These are phyloP conservation scores for Ziziphus jujuba DNA, from an alignment of 306 rosid genomes.

Conservation along the genomic window DNA sequence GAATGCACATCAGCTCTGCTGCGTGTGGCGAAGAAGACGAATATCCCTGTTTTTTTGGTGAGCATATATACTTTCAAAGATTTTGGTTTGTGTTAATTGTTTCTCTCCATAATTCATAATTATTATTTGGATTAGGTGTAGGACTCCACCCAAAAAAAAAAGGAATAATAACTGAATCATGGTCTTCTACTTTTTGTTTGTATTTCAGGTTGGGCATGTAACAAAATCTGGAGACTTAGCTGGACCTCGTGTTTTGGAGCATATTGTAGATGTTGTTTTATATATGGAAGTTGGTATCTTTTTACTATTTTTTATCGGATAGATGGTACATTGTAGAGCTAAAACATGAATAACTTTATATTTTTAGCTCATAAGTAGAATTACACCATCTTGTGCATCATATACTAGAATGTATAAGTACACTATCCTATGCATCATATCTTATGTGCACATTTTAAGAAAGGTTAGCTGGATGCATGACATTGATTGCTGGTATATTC, in stretches of 20 bases:
- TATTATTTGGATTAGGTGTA: no score
- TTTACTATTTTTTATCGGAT: conserved; percentile 30
- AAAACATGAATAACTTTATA: neutral
- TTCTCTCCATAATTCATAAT: no score
- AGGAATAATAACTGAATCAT: neutral
- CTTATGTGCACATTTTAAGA: neutral
- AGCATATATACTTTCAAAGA: conserved; percentile 21
- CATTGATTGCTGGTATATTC: conserved; percentile 16
- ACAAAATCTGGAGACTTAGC: conserved; percentile 92
- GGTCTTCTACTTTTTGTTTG: neutral
- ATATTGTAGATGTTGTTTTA: conserved; percentile 88
- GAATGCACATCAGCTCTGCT: conserved; percentile 89
- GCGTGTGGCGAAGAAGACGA: conserved; percentile 78
- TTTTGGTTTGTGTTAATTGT: neutral
- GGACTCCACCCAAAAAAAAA: neutral
- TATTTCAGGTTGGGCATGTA: conserved; percentile 81
- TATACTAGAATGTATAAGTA: neutral
- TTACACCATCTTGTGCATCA: neutral
- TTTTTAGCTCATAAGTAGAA: neutral
- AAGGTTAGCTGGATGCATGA: neutral
- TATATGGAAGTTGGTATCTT: conserved; percentile 90
- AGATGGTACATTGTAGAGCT: conserved; percentile 1
- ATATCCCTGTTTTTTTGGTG: conserved; percentile 79
- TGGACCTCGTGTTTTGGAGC: conserved; percentile 94
- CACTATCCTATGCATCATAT: neutral